Evolutionary conservation across 1,284 basidiomycete genomes (phyloP), one percentile per base, ranked within the genome.

Genomic region (Ceratorhiza oryzae-sativae): DNA sequence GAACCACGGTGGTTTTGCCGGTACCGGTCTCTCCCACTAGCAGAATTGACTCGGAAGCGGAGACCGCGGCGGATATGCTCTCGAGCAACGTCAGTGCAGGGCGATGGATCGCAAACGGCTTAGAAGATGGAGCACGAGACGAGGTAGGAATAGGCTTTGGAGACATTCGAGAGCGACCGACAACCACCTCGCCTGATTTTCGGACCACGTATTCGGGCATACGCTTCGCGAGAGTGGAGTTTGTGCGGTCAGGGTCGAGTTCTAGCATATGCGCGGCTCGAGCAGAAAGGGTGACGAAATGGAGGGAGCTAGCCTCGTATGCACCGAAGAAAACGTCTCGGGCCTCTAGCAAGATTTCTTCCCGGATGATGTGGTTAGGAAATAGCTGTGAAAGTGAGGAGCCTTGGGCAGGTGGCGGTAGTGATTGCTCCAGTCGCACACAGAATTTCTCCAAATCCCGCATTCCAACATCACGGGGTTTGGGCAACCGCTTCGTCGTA

Each of bases 21-120:
- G 97, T 99, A 49, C 97, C 97, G 0, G 97, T 99, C 83, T 99
- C 97, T 70, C 97, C 97, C 0, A 97, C 96, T 23, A 99, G 86
- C 1, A 99, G 86, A 0, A 97, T 84, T 0, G 97, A 95, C 79
- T 99, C 97, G 15, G 82, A 81, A 42, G 92, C 83, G 0, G 89
- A 84, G 39, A 96, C 84, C 0, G 91, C 87, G 12, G 89, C 90
- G 0, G 90, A 88, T 53, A 99, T 88, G 30, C 93, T 88, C 46
- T 95, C 92, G 25, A 98, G 85, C 5, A 98, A 84, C 25, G 88
- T 81, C 0, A 93, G 82, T 0, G 95, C 94, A 0, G 95, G 95
- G 75, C 90, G 89, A 76, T 97, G 97, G 81, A 98, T 84, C 1
- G 94, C 95, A 77, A 97, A 99, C 0, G 92, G 93, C 15, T 89